These are phyloP conservation scores for Aspergillus nanangensis DNA, from an alignment of 495 filamentous ascomycete genomes.

Conservation along the genomic window DNA sequence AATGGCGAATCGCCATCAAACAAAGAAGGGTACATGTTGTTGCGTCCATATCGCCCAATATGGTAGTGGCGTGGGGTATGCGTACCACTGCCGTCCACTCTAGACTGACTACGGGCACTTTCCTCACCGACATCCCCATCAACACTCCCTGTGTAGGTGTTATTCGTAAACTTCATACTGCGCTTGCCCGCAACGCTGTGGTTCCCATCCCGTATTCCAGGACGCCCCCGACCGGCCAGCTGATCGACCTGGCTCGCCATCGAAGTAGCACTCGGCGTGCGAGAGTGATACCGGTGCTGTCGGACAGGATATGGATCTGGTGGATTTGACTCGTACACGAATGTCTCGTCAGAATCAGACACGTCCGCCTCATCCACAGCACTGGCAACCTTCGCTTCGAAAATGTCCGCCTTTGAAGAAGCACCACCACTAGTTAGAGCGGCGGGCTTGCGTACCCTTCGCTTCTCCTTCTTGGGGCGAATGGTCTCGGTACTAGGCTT, in stretches of 20 bases:
- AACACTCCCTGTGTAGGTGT: conserved; percentile 57
- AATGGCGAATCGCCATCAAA: conserved; percentile 77
- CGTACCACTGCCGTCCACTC: conserved; percentile 55
- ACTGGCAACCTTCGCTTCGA: conserved; percentile 92
- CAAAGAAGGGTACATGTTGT: conserved; percentile 63
- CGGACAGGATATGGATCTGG: conserved; percentile 71
- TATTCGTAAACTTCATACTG: conserved; percentile 98
- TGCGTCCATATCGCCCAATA: conserved; percentile 66
- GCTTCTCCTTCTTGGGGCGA: conserved; percentile 85
- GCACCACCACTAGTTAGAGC: conserved; percentile 47
- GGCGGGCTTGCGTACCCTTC: conserved; percentile 71
- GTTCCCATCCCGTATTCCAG: conserved; percentile 58
- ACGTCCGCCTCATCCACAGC: conserved; percentile 91
- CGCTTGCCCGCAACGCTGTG: conserved; percentile 74
- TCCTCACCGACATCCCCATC: conserved; percentile 62
- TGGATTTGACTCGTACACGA: conserved; percentile 98
- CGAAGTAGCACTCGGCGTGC: conserved; percentile 92
- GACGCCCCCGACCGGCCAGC: conserved; percentile 56
- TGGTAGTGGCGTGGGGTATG: conserved; percentile 71
- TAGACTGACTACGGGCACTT: conserved; percentile 54
- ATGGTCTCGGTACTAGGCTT: conserved; percentile 93
- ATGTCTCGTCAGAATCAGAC: conserved; percentile 96
- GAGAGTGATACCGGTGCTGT: conserved; percentile 82
- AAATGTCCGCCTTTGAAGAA: conserved; percentile 96
- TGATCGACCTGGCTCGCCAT: conserved; percentile 77